Conservation (phyloP, 768 basidiomycete species). For the Filobasidium wieringae region DNA sequence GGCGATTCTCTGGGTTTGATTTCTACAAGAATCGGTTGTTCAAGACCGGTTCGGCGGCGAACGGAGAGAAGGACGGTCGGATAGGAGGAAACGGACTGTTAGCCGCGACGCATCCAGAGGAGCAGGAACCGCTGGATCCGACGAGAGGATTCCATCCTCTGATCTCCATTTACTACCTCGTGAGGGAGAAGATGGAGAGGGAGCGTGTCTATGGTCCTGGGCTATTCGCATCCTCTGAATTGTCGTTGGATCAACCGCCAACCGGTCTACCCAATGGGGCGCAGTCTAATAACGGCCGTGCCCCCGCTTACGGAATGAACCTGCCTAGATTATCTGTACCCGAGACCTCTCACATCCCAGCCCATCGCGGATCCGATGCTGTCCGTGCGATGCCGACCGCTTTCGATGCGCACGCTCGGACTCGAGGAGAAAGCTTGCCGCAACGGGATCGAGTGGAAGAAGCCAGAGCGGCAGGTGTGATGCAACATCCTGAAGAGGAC, state of each 20-base stretch:
- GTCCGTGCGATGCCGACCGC: background rate
- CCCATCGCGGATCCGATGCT: background rate
- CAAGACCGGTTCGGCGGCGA: constrained; percentile 19
- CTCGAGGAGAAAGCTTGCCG: constrained; percentile 10
- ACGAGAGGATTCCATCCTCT: constrained; percentile 88
- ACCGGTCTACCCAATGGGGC: background rate
- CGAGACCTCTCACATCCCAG: constrained; percentile 53
- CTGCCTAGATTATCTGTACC: constrained; percentile 70
- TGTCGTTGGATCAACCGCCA: constrained; percentile 38
- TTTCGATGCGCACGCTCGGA: constrained; percentile 1
- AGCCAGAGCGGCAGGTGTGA: constrained; percentile 23
- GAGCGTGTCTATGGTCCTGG: constrained; percentile 88
- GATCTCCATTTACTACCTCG: constrained; percentile 90
- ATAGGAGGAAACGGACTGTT: background rate
- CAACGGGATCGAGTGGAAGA: background rate
- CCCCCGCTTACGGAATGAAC: constrained; percentile 48
- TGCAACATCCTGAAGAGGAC: constrained; percentile 39
- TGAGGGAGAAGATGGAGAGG: constrained; percentile 87
- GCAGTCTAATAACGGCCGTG: background rate
- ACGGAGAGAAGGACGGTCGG: constrained; percentile 12
- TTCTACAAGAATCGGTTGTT: constrained; percentile 86
- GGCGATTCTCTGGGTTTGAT: constrained; percentile 87
- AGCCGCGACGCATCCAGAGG: constrained; percentile 33
- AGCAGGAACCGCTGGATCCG: constrained; percentile 52
- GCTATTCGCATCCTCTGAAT: constrained; percentile 82